Evolutionary conservation across 495 filamentous ascomycete genomes (phyloP), one percentile per base, ranked within the genome.

Genomic region (Acidiella bohemica): DNA sequence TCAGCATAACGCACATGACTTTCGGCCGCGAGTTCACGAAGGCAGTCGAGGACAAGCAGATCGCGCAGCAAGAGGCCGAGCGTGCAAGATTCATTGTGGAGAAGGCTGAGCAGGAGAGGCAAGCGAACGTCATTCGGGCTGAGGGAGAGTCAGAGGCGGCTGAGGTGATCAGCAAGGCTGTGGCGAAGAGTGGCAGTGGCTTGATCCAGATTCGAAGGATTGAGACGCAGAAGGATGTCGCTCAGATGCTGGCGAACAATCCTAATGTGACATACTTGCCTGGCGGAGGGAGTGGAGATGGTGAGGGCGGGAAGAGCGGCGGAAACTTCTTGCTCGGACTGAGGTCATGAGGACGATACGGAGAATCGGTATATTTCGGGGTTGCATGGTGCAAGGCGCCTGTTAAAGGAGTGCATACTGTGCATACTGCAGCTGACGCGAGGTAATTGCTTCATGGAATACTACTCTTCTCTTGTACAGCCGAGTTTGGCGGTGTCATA

Each of bases 1-100:
- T 99, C 42, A 92, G 83, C 53, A 99, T 99, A 70, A 99, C 90
- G 29, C 90, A 99, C 75, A 96, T 99, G 90, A 96, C 90, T 39
- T 99, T 99, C 63, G 90, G 90, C 41, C 87, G 85, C 67, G 90
- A 99, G 67, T 99, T 99, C 77, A 99, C 90, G 43, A 75, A 76
- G 48, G 90, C 90, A 45, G 90, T 99, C 54, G 90, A 99, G 68
- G 92, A 99, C 72, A 99, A 99, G 74, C 90, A 99, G 71, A 99
- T 99, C 61, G 90, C 90, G 19, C 90, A 99, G 67, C 90, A 99
- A 64, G 90, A 99, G 58, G 90, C 90, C 43, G 90, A 99, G 71
- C 73, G 90, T 39, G 87, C 88, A 19, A 71, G 90, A 42, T 99
- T 99, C 67, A 87, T 99, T 55, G 90, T 97, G 63, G 90, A 97